Evolutionary conservation across 2,329 filamentous ascomycete species (phyloP).

Genomic region (Aspergillus glaucus): DNA sequence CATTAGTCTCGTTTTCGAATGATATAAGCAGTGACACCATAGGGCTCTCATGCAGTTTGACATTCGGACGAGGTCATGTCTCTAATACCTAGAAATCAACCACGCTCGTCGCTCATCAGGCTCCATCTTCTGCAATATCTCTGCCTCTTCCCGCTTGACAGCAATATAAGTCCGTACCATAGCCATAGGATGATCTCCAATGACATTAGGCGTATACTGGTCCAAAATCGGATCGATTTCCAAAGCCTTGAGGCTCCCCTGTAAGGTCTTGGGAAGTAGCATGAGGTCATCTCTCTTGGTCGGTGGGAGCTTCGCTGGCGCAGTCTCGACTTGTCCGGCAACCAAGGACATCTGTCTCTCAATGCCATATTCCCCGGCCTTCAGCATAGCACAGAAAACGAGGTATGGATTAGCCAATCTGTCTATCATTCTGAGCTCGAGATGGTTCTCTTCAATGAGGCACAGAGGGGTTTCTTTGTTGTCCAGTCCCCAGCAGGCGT

Average conservation of each 20-base stretch:
- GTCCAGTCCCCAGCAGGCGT: conserved; percentile 19
- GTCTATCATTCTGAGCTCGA: conserved; percentile 22
- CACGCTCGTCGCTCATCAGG: background rate
- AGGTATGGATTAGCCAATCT: conserved; percentile 26
- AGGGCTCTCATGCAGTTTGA: too few species aligned
- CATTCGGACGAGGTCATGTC: too few species aligned
- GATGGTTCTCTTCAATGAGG: conserved; percentile 14
- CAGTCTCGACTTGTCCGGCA: background rate
- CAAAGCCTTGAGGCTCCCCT: background rate
- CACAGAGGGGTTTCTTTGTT: conserved; percentile 21
- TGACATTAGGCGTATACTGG: too few species aligned
- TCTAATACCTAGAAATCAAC: background rate
- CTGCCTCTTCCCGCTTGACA: background rate
- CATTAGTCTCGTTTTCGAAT: too few species aligned
- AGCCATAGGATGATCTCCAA: too few species aligned
- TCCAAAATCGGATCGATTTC: background rate
- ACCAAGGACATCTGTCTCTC: background rate
- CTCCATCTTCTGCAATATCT: background rate
- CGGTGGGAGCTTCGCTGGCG: background rate
- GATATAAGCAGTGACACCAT: too few species aligned
- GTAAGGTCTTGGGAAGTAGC: background rate
- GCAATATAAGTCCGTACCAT: background rate
- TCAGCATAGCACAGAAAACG: conserved; percentile 16
- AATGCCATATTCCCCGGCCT: conserved; percentile 14
- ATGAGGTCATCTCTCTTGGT: background rate